Evolutionary conservation across 1,284 basidiomycete genomes (phyloP), one percentile per base, ranked within the genome.

Genomic region (Cryptococcus sp.): DNA sequence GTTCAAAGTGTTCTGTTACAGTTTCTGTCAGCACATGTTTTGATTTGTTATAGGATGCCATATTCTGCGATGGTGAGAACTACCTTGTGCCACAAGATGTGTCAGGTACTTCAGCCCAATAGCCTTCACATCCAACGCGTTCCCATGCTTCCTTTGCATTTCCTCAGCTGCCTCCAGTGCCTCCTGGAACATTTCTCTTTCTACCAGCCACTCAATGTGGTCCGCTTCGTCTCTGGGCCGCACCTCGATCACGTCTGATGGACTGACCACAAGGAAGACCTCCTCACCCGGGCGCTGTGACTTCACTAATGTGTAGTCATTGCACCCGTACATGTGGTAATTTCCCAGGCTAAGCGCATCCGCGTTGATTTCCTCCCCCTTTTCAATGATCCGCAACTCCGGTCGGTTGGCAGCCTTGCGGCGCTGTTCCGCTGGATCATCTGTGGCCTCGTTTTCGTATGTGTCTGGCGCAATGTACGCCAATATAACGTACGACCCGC

Each of bases 191-290:
- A 85, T 79, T 70, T 84, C 81, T 60, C 85, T 82, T 68, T 97
- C 91, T 16, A 98, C 86, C 16, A 99, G 80, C 95, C 95, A 99
- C 12, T 84, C 81, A 46, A 98, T 85, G 70, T 96, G 93, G 74
- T 99, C 96, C 65, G 85, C 83, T 69, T 84, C 83, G 78, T 97
- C 94, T 54, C 96, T 81, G 21, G 89, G 87, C 62, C 85, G 83
- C 4, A 92, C 93, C 2, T 93, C 78, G 38, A 98, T 86, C 33
- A 98, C 78, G 66, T 94, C 92, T 63, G 84, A 82, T 1, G 95
- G 96, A 61, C 88, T 90, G 21, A 97, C 88, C 38, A 94, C 84
- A 69, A 94, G 91, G 53, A 77, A 78, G 40, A 80, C 81, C 40
- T 76, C 71, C 16, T 75, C 69, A 4, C 66, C 64, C 12, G 69